Base-by-base conservation (phyloP, 306 rosid species). In the Prunus padus region DNA sequence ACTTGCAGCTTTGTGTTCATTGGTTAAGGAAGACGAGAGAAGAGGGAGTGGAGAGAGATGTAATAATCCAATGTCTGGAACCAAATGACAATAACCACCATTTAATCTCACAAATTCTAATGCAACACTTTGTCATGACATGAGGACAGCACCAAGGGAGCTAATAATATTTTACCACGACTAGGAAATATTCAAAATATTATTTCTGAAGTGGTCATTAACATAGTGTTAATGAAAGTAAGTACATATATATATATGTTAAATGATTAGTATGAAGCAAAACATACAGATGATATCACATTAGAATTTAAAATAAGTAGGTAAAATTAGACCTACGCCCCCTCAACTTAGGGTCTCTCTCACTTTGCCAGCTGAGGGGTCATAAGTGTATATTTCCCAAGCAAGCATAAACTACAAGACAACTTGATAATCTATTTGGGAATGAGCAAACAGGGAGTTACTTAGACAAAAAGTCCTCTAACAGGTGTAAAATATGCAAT, bases 1-100 rank as follows among this genome's bases (percentile, higher is more conserved):
- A 79, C 81, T 95, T 28, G 98, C 96, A 73, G 98, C 98, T 86
- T 86, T 79, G 98, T 94, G 82, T 67, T 71, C 57, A 73, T 75
- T 67, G 71, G 84, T 93, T 45, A 93, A 91, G 91, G 91, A 86
- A 37, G 80, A 76, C 64, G n/a, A 73, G 47, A 79, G 19, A 2
- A 67, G 19, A 37, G 44, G 76, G 68, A 56, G n/a, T 72, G 33
- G 20, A 26, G 13, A 11, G 67, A 25, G n/a, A 54, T 8, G 23
- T 8, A 59, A 45, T 37, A 69, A 69, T 30, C 4, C 42, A 50
- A 37, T 6, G 42, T 37, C 42, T 37, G 42, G 42, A 37, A 6
- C 42, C 42, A 37, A 8, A 37, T 37, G 42, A 37, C 42, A 37
- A 37, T 5, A 6, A 37, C 6, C 42, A 37, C 42, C 42, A 37